Evolutionary conservation across 352 stramenopile species (phyloP).

Genomic region (Globisporangium nodosum): DNA sequence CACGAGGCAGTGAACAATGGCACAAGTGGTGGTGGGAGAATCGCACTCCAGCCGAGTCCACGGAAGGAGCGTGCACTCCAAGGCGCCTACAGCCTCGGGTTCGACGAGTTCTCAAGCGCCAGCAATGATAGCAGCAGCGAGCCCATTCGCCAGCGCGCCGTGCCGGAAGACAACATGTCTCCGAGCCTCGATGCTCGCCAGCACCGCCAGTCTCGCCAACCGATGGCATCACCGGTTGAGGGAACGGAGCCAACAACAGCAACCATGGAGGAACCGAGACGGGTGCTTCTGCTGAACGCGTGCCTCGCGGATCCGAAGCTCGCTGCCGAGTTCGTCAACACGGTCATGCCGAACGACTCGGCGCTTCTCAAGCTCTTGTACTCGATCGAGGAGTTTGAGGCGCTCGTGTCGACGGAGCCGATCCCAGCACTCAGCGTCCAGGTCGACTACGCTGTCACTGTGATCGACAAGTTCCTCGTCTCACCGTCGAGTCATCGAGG

Average conservation of each 20-base stretch:
- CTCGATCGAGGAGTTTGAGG: conserved; percentile 39
- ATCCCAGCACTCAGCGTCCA: conserved; percentile 16
- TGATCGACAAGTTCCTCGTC: conserved; percentile 27
- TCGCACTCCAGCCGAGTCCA: conserved; percentile 18
- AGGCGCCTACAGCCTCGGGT: conserved; percentile 12
- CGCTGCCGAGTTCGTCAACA: conserved; percentile 37
- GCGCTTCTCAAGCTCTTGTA: conserved; percentile 30
- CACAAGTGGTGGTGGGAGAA: not conserved
- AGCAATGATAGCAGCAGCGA: not conserved
- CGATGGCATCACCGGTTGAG: not conserved
- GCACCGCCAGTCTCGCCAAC: not conserved
- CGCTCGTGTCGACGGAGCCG: conserved; percentile 21
- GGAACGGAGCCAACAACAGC: not conserved
- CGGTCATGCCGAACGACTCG: conserved; percentile 24
- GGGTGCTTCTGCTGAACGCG: conserved; percentile 23
- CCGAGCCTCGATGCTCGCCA: not conserved
- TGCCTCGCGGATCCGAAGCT: conserved; percentile 39
- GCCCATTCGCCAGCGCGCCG: not conserved
- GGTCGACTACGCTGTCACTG: conserved; percentile 19
- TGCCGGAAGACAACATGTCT: not conserved
- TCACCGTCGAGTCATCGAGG: not conserved
- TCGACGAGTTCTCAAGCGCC: conserved; percentile 24
- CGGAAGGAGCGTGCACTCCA: conserved; percentile 1
- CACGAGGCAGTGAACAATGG: not conserved
- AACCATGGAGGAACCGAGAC: not conserved